phyloP scores from a whole-genome alignment of 768 basidiomycete genomes.

The Tubosaeta brunneosetosa region DNA sequence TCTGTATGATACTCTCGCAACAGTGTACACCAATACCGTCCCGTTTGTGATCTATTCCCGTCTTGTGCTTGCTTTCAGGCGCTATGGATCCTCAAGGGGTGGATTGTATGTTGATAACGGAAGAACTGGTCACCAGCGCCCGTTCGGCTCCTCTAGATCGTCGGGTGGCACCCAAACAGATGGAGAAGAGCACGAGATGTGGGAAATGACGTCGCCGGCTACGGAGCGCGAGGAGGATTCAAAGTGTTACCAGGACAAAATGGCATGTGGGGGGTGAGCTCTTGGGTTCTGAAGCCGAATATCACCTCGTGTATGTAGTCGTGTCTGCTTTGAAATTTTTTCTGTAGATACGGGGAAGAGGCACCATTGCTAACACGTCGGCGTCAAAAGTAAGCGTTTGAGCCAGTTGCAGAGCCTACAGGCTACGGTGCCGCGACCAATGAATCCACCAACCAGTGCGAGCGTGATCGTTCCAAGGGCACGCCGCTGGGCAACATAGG shows the following conservation, averaged over 20 bases:
- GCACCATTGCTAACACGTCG: no score
- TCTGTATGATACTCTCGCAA: background rate
- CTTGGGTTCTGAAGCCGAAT: background rate
- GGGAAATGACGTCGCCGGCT: background rate
- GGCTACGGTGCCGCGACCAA: no score
- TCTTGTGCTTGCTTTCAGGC: slow-evolving; percentile 5
- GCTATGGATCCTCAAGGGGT: background rate
- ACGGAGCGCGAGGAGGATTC: background rate
- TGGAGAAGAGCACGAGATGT: background rate
- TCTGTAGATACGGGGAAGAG: no score
- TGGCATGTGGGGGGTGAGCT: background rate
- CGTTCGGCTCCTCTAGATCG: background rate
- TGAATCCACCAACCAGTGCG: no score
- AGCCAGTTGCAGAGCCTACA: no score
- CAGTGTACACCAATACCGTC: background rate
- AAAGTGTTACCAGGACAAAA: background rate
- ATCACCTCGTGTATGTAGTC: no score
- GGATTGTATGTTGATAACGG: background rate
- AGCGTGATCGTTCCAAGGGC: no score
- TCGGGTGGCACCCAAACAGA: background rate
- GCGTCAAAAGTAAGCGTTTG: no score
- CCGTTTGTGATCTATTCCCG: slow-evolving; percentile 10
- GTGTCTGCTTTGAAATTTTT: no score
- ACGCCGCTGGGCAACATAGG: background rate
- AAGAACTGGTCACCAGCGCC: background rate